Evolutionary conservation across 2,329 filamentous ascomycete genomes (phyloP).

Genomic region (Colletotrichum truncatum): DNA sequence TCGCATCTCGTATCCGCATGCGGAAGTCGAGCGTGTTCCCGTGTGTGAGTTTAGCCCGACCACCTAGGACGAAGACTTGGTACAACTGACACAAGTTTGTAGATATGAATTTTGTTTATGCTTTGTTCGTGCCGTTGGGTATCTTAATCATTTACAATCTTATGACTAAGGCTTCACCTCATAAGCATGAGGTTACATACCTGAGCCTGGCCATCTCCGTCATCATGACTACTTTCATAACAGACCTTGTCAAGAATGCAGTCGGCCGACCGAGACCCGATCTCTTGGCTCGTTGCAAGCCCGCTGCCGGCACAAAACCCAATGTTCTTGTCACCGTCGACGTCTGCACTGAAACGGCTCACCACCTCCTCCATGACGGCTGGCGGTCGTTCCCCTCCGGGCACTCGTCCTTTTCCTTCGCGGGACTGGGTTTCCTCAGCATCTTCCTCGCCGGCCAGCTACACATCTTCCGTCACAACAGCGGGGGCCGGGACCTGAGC

Average conservation of each 20-base stretch:
- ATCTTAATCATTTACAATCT: slow-evolving; percentile 74
- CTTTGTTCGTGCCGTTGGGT: slow-evolving; percentile 75
- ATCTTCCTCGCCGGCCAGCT: slow-evolving; percentile 76
- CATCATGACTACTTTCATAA: slow-evolving; percentile 82
- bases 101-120: slow-evolving; percentile 83
- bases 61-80: neutral
- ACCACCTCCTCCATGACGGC: slow-evolving; percentile 79
- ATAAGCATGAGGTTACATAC: slow-evolving; percentile 87
- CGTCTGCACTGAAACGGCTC: slow-evolving; percentile 77
- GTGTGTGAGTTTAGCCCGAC: slow-evolving; percentile 66
- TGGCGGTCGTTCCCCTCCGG: slow-evolving; percentile 87
- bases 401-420: slow-evolving; percentile 82
- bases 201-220: slow-evolving; percentile 83
- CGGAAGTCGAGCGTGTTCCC: slow-evolving; percentile 83
- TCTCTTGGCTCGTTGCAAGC: slow-evolving; percentile 80
- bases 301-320: slow-evolving; percentile 58
- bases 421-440: slow-evolving; percentile 78
- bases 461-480: slow-evolving; percentile 61
- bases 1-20: slow-evolving; percentile 86
- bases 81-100: neutral
- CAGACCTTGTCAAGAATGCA: slow-evolving; percentile 90
- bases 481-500: slow-evolving; percentile 59
- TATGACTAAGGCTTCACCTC: slow-evolving; percentile 67
- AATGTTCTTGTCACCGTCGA: slow-evolving; percentile 68
- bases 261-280: slow-evolving; percentile 78